Base-by-base conservation (phyloP, 140 eudicot genomes). In the Cichorium intybus region DNA sequence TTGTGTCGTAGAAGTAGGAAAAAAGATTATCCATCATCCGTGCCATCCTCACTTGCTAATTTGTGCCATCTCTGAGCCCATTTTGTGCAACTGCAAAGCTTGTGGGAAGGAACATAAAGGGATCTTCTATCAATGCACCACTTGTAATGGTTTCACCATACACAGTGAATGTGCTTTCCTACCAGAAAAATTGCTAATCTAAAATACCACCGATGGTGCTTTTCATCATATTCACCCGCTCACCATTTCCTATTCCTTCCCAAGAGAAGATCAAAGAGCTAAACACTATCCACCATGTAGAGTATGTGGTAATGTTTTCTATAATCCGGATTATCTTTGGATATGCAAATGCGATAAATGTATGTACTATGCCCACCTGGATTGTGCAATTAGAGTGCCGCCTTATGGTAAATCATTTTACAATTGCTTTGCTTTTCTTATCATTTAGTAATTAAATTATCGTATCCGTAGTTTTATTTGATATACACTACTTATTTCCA, bases 31-130 rank as follows among this genome's bases (percentile, higher is more conserved):
- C 28, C 17, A 37, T 23, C 55, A 53, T 35, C 72, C 72, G 21
- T n/a, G 72, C 41, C 72, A 67, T n/a, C 41, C 7, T 2, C 72
- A 67, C 29, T 27, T 68, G 12, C 22, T 59, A 1, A 26, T 26
- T 10, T 39, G 26, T 29, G 5, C 28, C 7, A 29, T 47, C 35
- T 1, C 24, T 1, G 5, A 47, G 4, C 39, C 20, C 1, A 16
- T 24, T 26, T 16, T 27, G 22, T 41, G 51, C 7, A 5, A 35
- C 6, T 60, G 66, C 34, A 7, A 21, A 11, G 66, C 66, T 60
- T n/a, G n/a, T n/a, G n/a, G n/a, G n/a, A n/a, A n/a, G n/a, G n/a
- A n/a, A n/a, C n/a, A n/a, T n/a, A n/a, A 61, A 34, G 31, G 66
- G 51, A 12, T 34, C 1, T 60, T 59, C 15, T 35, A 60, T 21